Evolutionary conservation across 2,329 filamentous ascomycete genomes (phyloP).

Genomic region (Berkeleyomyces rouxiae): DNA sequence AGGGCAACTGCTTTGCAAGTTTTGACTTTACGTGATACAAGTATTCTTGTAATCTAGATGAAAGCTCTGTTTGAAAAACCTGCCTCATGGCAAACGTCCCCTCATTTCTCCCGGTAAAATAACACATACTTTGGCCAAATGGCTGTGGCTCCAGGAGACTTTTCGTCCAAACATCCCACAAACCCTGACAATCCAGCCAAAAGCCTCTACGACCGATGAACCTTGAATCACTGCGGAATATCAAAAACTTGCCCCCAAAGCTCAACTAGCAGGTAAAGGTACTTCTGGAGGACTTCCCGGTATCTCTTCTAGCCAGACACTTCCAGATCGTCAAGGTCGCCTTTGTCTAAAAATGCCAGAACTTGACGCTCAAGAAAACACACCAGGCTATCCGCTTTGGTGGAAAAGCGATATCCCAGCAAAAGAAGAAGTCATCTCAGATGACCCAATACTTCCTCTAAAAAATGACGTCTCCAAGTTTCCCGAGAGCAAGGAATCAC

Average conservation of each 20-base stretch:
- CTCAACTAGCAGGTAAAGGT: too few relatives aligned
- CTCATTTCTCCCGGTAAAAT: too few relatives aligned
- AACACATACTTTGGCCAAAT: too few relatives aligned
- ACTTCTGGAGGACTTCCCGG: background rate
- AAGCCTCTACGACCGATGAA: too few relatives aligned
- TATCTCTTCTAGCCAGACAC: background rate
- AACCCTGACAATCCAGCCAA: too few relatives aligned
- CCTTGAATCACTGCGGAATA: too few relatives aligned
- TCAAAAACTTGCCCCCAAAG: too few relatives aligned
- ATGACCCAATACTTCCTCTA: constrained; percentile 22
- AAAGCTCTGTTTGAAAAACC: background rate
- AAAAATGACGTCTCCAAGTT: constrained; percentile 38
- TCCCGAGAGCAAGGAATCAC: constrained; percentile 45
- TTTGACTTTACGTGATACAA: too few relatives aligned
- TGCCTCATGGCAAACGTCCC: too few relatives aligned
- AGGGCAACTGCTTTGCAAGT: too few relatives aligned
- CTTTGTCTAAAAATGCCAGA: background rate
- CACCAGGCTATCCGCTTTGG: background rate
- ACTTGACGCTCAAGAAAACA: background rate
- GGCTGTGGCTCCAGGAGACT: too few relatives aligned
- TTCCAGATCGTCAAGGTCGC: background rate
- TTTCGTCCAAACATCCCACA: too few relatives aligned
- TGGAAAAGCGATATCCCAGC: constrained; percentile 36
- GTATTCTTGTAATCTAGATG: background rate
- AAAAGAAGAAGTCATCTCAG: constrained; percentile 32